phyloP scores from a whole-genome alignment of 345 rosid genomes.

The Euphorbia pulcherrima region DNA sequence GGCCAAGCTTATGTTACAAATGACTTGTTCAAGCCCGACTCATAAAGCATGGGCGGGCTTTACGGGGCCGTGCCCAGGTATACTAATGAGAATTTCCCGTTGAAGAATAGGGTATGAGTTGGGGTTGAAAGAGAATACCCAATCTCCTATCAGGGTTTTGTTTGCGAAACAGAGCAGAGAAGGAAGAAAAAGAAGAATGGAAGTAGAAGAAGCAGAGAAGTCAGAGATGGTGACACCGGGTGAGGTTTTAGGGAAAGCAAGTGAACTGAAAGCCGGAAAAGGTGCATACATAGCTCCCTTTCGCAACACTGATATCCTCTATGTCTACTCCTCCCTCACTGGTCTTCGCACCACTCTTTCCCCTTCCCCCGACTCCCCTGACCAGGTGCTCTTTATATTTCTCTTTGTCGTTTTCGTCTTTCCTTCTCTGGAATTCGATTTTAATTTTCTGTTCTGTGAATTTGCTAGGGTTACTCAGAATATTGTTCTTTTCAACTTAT shows the following conservation, averaged over 20 bases:
- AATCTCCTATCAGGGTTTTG: too few species aligned
- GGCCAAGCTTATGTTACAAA: too few species aligned
- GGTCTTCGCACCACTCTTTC: conserved; percentile 50
- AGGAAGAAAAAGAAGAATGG: conserved; percentile 8
- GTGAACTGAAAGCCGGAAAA: conserved; percentile 64
- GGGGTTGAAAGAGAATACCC: too few species aligned
- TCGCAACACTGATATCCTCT: conserved; percentile 34
- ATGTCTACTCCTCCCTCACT: conserved; percentile 73
- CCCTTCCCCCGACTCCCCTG: conserved; percentile 54
- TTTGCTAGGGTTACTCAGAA: background rate
- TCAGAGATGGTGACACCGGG: conserved; percentile 70
- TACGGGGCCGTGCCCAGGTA: too few species aligned
- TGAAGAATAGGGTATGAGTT: too few species aligned
- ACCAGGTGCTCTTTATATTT: conserved; percentile 47
- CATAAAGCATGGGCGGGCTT: too few species aligned
- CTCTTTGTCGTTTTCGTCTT: background rate
- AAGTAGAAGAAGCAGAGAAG: conserved; percentile 34
- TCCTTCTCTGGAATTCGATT: background rate
- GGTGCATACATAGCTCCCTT: conserved; percentile 64
- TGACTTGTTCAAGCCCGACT: too few species aligned
- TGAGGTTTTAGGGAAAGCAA: conserved; percentile 57
- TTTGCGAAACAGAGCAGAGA: background rate
- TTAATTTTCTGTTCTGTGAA: background rate
- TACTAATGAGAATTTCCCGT: too few species aligned
- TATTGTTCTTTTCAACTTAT: too few species aligned